Percentiles rank a stretch among this genome's conserved stretches.
phyloP scores from a whole-genome alignment of 768 basidiomycete species.

The Tulasnella calospora region DNA sequence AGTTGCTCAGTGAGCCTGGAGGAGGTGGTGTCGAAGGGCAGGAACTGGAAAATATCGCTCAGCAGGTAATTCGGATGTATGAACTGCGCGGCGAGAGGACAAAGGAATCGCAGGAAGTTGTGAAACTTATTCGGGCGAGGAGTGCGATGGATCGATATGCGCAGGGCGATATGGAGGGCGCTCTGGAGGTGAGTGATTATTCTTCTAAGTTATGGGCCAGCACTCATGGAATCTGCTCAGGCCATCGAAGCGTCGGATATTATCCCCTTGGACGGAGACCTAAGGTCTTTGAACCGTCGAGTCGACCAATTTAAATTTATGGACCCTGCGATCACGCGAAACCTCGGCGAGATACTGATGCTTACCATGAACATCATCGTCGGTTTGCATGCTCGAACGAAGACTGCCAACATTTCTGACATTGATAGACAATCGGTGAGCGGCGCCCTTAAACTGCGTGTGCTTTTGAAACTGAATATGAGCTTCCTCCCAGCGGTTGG shows the following conservation, averaged over 20 bases:
- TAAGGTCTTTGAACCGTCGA: slow-evolving; percentile 74
- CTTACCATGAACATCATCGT: slow-evolving; percentile 91
- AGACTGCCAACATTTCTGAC: slow-evolving; percentile 72
- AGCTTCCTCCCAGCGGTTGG: slow-evolving; percentile 49
- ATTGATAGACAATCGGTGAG: slow-evolving; percentile 70
- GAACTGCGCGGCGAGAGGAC: slow-evolving; percentile 67
- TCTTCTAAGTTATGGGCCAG: background rate
- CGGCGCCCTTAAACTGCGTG: slow-evolving; percentile 30
- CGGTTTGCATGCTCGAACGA: slow-evolving; percentile 65
- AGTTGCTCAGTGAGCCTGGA: slow-evolving; percentile 62
- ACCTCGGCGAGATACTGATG: slow-evolving; percentile 80
- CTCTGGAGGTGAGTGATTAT: slow-evolving; percentile 61
- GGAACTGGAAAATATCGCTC: slow-evolving; percentile 65
- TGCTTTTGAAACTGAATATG: slow-evolving; percentile 26
- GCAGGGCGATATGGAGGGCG: slow-evolving; percentile 63
- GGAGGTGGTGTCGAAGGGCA: slow-evolving; percentile 58
- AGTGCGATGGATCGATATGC: slow-evolving; percentile 75
- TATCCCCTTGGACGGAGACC: slow-evolving; percentile 80
- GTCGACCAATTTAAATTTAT: slow-evolving; percentile 90
- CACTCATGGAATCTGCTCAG: slow-evolving; percentile 40
- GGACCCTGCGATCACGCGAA: slow-evolving; percentile 75
- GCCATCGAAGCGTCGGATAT: slow-evolving; percentile 83
- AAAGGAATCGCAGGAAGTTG: slow-evolving; percentile 69
- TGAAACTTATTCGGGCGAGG: slow-evolving; percentile 70
- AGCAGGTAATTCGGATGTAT: slow-evolving; percentile 74